Conservation (phyloP, 768 basidiomycete genomes). For the Hemileccinum rubropunctum region DNA sequence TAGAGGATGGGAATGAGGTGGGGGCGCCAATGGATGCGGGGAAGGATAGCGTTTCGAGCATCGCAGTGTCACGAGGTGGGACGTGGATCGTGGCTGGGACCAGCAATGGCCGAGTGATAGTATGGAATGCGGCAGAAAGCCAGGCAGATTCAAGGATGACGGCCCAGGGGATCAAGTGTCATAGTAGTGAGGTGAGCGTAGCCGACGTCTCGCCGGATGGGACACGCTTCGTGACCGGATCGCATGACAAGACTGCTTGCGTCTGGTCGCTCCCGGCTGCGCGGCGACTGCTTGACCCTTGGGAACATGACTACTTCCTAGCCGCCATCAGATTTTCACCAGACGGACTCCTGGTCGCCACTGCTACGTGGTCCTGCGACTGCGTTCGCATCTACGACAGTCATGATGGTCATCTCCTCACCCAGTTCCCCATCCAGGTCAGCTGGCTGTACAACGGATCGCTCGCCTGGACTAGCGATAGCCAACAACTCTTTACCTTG, state of each 20-base stretch:
- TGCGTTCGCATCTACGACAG: slow-evolving; percentile 3
- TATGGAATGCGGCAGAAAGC: background rate
- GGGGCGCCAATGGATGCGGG: background rate
- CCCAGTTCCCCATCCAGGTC: background rate
- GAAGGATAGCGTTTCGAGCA: background rate
- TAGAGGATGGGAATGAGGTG: background rate
- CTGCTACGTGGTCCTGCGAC: background rate
- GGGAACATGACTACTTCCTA: background rate
- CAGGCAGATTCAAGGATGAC: too few species aligned
- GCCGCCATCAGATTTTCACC: slow-evolving; percentile 11
- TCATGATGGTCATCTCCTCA: background rate
- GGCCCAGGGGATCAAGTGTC: background rate
- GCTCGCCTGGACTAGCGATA: slow-evolving; percentile 1
- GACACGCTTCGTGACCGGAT: slow-evolving; percentile 1
- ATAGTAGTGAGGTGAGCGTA: background rate
- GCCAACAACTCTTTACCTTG: background rate
- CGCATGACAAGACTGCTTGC: background rate
- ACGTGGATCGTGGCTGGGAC: background rate
- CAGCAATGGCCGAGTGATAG: background rate
- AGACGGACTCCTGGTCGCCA: background rate
- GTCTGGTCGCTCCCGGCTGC: slow-evolving; percentile 8
- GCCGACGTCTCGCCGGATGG: slow-evolving; percentile 7
- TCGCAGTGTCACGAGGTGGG: background rate
- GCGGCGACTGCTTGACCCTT: background rate
- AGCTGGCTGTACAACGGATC: background rate